Base-by-base conservation (phyloP, 169 alveolate species). In the Cryptosporidium ryanae region DNA sequence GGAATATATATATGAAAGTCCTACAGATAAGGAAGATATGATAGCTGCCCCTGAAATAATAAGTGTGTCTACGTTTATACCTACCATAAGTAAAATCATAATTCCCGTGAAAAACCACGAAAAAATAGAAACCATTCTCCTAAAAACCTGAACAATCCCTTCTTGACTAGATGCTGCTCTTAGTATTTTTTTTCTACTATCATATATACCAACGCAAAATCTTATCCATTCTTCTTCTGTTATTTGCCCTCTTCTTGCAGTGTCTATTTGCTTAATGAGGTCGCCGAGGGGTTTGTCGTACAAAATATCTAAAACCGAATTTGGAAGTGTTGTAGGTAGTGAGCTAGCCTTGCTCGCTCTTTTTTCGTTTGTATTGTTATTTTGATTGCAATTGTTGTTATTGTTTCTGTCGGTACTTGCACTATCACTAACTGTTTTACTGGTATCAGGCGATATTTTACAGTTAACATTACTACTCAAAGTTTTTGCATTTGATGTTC, bases 11-110 rank as follows among this genome's bases (percentile, higher is more conserved):
- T 93, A 92, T 61, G 93, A 92, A 43, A 94, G 84, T 10, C 95
- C 94, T n/a, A 94, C 96, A 1, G 97, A 92, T 7, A 94, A 65
- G 1, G 97, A 94, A 29, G 97, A 92, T 29, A 94, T 82, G 63
- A 94, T 87, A 1, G 97, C 96, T 18, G 97, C 97, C 0, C 96
- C 96, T 5, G 97, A 94, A 8, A 94, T 95, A 18, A 94, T 93
- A 57, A 94, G 90, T 21, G 96, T 94, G 90, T 94, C 96, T 4
- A 92, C 93, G 25, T 95, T 91, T 13, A 94, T 92, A 4, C 96
- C 97, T 65, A 92, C 92, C 64, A 93, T 91, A 63, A 93, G 90
- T 44, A 94, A 90, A 64, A 94, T 82, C 23, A 90, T 90, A 61
- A 94, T 94, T 0, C 91, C 82, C 4, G 96, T 92, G 21, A 92